These are phyloP conservation scores for Lactifluus volemus DNA, from an alignment of 768 basidiomycete species.

Conservation along the genomic window DNA sequence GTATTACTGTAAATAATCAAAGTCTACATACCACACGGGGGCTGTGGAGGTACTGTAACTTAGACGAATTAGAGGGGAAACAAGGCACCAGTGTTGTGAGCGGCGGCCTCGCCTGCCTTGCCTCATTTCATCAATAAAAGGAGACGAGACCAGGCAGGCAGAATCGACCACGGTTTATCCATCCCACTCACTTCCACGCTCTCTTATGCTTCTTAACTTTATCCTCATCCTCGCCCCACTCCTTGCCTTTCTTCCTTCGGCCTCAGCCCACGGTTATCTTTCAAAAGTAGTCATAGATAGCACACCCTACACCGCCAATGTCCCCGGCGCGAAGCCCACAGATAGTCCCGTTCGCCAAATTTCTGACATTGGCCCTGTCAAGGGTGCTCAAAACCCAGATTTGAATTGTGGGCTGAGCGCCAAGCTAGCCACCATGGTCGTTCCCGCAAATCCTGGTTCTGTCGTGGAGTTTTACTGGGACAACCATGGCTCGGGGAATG, in stretches of 20 bases:
- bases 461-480: slow-evolving; percentile 43
- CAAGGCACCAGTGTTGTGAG: no score
- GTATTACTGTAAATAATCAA: no score
- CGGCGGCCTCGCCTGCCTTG: background rate
- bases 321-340: slow-evolving; percentile 7
- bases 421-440: slow-evolving; percentile 37
- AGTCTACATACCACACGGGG: no score
- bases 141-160: background rate
- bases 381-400: slow-evolving; percentile 43
- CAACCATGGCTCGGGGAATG: slow-evolving; percentile 30
- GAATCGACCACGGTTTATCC: background rate
- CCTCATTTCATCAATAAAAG: background rate
- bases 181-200: background rate
- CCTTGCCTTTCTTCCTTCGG: slow-evolving; percentile 3
- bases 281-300: slow-evolving; percentile 16
- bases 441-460: slow-evolving; percentile 51
- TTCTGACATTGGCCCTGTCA: slow-evolving; percentile 33
- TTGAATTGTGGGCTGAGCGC: slow-evolving; percentile 54
- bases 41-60: no score
- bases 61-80: no score
- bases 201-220: background rate
- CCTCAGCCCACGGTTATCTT: slow-evolving; percentile 13
- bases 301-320: slow-evolving; percentile 12
- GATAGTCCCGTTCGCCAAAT: slow-evolving; percentile 33
- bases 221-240: slow-evolving; percentile 20